phyloP scores from a whole-genome alignment of 306 rosid species.

The Trichosanthes truncata region DNA sequence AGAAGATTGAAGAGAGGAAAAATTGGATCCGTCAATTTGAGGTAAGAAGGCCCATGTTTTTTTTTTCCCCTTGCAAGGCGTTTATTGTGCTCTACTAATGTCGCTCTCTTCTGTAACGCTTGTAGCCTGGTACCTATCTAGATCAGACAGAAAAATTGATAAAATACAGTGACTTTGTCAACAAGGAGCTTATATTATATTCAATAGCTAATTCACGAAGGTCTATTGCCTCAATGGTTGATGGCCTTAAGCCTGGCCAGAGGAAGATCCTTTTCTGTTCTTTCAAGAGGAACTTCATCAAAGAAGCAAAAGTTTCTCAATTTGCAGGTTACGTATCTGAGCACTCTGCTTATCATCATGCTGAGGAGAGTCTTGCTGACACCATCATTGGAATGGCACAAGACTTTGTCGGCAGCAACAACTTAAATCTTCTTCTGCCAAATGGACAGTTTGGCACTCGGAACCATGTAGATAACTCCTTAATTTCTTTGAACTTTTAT shows the following conservation, averaged over 20 bases:
- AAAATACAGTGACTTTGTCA: conserved; percentile 78
- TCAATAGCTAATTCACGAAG: conserved; percentile 84
- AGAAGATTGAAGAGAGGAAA: conserved; percentile 83
- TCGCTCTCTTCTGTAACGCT: neutral
- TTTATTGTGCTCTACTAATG: neutral
- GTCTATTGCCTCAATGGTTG: conserved; percentile 91
- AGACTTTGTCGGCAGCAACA: conserved; percentile 85
- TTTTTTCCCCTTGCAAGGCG: neutral
- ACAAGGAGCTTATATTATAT: conserved; percentile 79
- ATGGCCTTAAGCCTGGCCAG: conserved; percentile 90
- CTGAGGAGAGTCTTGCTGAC: conserved; percentile 73
- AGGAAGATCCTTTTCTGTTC: conserved; percentile 82
- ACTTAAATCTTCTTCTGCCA: conserved; percentile 71
- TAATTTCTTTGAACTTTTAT: neutral
- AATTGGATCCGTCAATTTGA: conserved; percentile 78
- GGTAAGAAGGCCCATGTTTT: conserved; percentile 26
- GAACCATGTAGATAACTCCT: conserved; percentile 35
- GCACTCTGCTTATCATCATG: conserved; percentile 89
- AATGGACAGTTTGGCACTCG: conserved; percentile 96
- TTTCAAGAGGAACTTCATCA: conserved; percentile 67
- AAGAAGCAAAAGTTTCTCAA: conserved; percentile 87
- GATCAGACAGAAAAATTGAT: conserved; percentile 51
- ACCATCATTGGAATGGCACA: conserved; percentile 93
- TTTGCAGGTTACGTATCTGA: conserved; percentile 83
- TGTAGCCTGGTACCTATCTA: conserved; percentile 80